phyloP scores from a whole-genome alignment of 2,329 filamentous ascomycete genomes.

The Ceratocystis papillata region DNA sequence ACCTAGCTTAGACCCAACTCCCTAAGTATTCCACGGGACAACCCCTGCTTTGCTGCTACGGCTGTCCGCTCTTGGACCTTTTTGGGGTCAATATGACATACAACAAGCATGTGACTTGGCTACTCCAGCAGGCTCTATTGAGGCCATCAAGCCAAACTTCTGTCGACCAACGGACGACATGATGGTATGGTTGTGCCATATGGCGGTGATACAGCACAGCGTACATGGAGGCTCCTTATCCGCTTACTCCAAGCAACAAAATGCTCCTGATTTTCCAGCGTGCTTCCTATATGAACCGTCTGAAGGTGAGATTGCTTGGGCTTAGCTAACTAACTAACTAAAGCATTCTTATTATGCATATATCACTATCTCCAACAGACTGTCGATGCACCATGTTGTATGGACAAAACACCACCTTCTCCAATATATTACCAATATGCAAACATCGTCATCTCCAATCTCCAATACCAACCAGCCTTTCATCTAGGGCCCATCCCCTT shows the following conservation, averaged over 20 bases:
- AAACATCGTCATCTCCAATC: not conserved
- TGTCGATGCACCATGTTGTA: too few species aligned
- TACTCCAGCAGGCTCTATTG: too few species aligned
- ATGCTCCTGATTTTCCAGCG: slow-evolving; percentile 1
- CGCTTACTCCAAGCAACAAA: not conserved
- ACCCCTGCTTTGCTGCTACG: not conserved
- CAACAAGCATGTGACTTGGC: not conserved
- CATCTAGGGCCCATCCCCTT: not conserved
- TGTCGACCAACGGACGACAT: too few species aligned
- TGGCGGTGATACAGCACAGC: not conserved
- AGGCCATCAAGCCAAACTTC: too few species aligned
- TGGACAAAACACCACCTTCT: too few species aligned
- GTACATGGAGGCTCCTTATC: slow-evolving; percentile 1
- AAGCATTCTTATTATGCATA: not conserved
- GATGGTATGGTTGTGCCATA: too few species aligned
- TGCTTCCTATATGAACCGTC: not conserved
- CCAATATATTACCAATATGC: not conserved
- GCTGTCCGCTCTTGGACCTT: not conserved
- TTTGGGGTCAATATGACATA: not conserved
- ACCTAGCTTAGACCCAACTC: not conserved
- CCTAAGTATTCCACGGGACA: not conserved
- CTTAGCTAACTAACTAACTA: not conserved
- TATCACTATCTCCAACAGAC: not conserved
- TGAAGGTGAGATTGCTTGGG: not conserved
- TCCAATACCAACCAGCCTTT: not conserved